Evolutionary conservation across 345 rosid genomes (phyloP).

Genomic region (Toxicodendron radicans): DNA sequence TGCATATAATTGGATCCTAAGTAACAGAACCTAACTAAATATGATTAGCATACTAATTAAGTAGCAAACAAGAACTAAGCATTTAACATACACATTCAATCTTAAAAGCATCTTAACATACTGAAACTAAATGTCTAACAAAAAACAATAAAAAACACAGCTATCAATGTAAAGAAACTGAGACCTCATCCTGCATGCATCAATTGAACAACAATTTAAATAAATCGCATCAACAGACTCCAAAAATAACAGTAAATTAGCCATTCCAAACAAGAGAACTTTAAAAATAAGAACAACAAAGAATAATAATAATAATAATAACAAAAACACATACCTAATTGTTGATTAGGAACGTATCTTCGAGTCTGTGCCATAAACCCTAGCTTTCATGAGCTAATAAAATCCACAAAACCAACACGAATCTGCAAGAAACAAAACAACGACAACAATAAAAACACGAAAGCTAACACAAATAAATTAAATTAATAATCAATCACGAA

Average conservation of each 20-base stretch:
- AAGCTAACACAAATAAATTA: background rate
- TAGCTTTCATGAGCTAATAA: slow-evolving; percentile 25
- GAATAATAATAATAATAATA: too few species aligned
- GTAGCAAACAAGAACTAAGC: background rate
- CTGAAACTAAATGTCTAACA: background rate
- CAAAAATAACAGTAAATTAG: background rate
- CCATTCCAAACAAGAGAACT: background rate
- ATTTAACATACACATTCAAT: too few species aligned
- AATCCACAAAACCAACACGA: slow-evolving; percentile 6
- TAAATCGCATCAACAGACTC: background rate
- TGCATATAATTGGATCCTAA: too few species aligned
- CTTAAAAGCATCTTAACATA: too few species aligned
- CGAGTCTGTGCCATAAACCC: slow-evolving; percentile 40
- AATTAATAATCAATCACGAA: background rate
- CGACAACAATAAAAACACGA: background rate
- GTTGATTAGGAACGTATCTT: slow-evolving; percentile 35
- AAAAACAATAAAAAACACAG: background rate
- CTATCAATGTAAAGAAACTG: background rate
- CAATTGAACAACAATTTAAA: background rate
- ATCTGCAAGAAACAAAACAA: slow-evolving; percentile 13
- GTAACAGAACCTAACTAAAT: too few species aligned
- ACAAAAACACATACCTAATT: slow-evolving; percentile 27
- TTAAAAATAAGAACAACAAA: background rate
- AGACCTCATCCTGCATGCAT: slow-evolving; percentile 2
- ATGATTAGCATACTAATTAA: background rate